Conservation (phyloP, 2,329 filamentous ascomycete species). For the Onygena corvina region DNA sequence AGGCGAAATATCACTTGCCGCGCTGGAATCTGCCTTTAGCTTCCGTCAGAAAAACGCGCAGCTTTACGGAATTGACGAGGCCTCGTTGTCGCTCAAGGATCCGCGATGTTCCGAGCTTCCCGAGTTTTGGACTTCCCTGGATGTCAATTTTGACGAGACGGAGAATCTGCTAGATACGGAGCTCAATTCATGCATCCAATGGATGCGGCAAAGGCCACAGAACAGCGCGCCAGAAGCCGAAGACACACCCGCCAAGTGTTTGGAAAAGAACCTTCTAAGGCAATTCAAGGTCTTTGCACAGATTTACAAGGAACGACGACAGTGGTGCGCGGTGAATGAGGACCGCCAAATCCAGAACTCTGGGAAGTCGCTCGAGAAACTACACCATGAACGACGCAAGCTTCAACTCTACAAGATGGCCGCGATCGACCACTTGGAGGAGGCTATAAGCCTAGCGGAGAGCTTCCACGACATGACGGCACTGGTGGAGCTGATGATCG, state of each 20-base stretch:
- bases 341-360: slow-evolving; percentile 38
- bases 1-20: slow-evolving; percentile 57
- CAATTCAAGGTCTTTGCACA: slow-evolving; percentile 48
- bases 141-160: slow-evolving; percentile 28
- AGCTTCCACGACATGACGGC: slow-evolving; percentile 51
- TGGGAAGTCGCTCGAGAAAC: slow-evolving; percentile 37
- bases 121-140: slow-evolving; percentile 72
- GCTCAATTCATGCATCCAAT: slow-evolving; percentile 31
- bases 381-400: slow-evolving; percentile 34
- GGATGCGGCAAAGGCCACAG: slow-evolving; percentile 25
- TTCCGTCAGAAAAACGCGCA: slow-evolving; percentile 61
- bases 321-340: slow-evolving; percentile 45
- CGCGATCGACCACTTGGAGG: slow-evolving; percentile 43
- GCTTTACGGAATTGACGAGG: slow-evolving; percentile 54
- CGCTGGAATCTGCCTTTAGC: slow-evolving; percentile 50
- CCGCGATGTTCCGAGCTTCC: slow-evolving; percentile 57
- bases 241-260: slow-evolving; percentile 27
- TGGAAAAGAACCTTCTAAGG: slow-evolving; percentile 41
- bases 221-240: slow-evolving; percentile 21
- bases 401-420: slow-evolving; percentile 37
- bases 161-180: slow-evolving; percentile 31
- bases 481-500: slow-evolving; percentile 42
- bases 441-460: slow-evolving; percentile 51
- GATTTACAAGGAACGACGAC: slow-evolving; percentile 47
- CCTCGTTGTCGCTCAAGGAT: slow-evolving; percentile 40